Evolutionary conservation across 306 rosid species (phyloP), one percentile per base, ranked within the genome.

Genomic region (Cucurbita pepo): DNA sequence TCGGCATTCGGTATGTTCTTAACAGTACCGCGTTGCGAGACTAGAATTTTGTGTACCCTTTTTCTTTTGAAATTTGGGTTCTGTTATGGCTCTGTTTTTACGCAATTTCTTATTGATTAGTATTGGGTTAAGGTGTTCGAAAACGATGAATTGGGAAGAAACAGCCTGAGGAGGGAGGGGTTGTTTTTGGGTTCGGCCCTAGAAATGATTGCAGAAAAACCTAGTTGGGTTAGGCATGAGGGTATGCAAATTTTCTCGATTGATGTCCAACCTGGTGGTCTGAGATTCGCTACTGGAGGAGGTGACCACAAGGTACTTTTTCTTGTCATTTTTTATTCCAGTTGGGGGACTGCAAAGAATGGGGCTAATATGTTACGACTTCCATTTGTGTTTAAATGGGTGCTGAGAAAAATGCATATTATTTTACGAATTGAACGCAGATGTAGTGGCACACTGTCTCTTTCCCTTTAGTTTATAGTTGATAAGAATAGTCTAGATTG

Each of bases 231-330:
- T 73, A 89, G 88, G 81, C 99, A 94, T 81, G 97, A 94, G 76
- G 97, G 99, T 14, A 88, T 91, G 96, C 97, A 94, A 74, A 94
- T 94, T 76, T 94, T 94, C 85, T 94, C 96, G 81, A 91, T 94
- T 80, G 99, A 94, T 85, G 92, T 94, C 73, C 99, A 94, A 82
- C 96, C 97, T 7, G 97, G 96, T 12, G 97, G 97, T 6, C 87
- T 87, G 52, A 81, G 99, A 80, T 85, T 94, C 25, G 96, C 97
- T 12, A 90, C 99, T 79, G 99, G 99, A 54, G 99, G 99, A 61
- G 99, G 99, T 76, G 99, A 94, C 87, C 97, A 94, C 79, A 94
- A 94, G 97, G 99, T 89, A 58, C 77, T 78, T 55, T 63, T 51
- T 72, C 50, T 56, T 25, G 13, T 50, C 63, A 38, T 65, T 38